Percentiles rank a stretch among this genome's conserved stretches.
Evolutionary conservation across 78 protist genomes (phyloP).

Genomic region (Dictyostelium capitatum): DNA sequence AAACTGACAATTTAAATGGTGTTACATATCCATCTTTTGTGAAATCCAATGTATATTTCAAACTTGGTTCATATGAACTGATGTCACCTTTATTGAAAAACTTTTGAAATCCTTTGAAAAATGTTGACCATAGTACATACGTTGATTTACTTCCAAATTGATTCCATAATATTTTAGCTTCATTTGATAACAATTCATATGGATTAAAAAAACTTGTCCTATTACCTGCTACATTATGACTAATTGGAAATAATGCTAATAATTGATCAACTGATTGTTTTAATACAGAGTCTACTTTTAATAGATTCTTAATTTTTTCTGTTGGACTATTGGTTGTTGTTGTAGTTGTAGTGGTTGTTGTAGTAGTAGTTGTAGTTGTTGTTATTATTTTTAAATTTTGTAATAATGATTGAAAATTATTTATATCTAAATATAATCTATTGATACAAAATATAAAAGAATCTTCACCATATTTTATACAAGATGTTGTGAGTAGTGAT

Average conservation of each 20-base stretch:
- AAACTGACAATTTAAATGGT: slow-evolving; percentile 34
- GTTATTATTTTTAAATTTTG: neutral
- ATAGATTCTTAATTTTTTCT: neutral
- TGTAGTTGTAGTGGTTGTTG: neutral
- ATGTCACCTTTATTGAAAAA: slow-evolving; percentile 4
- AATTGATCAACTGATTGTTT: slow-evolving; percentile 71
- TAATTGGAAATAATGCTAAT: slow-evolving; percentile 31
- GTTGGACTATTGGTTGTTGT: neutral
- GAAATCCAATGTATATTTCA: slow-evolving; percentile 53
- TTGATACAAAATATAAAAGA: neutral
- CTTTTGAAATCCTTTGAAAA: slow-evolving; percentile 23
- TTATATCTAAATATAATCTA: neutral
- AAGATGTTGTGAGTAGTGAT: no score
- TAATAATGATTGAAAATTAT: neutral
- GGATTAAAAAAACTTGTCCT: neutral
- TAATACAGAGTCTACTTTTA: slow-evolving; percentile 52
- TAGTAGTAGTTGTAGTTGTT: neutral
- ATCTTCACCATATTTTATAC: neutral
- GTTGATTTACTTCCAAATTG: slow-evolving; percentile 16
- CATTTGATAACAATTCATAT: slow-evolving; percentile 4
- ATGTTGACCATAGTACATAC: slow-evolving; percentile 23
- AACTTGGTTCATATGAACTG: neutral
- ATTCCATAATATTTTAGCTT: slow-evolving; percentile 46
- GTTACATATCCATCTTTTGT: slow-evolving; percentile 57
- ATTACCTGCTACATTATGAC: neutral